These are phyloP conservation scores for Isabelozyma gotoi DNA, from an alignment of 805 yeast genomes.

Conservation along the genomic window DNA sequence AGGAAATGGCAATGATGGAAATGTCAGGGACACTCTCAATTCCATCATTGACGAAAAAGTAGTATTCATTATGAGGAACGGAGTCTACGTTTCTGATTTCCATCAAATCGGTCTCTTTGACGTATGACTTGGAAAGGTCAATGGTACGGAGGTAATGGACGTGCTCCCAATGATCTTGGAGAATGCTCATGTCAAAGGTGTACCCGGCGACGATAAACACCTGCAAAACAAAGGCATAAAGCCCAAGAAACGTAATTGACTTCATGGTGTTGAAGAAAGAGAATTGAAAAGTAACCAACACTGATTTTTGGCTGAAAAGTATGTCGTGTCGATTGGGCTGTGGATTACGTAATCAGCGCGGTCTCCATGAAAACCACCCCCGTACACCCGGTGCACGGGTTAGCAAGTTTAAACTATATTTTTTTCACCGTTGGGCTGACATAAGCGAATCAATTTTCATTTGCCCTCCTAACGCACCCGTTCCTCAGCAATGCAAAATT, in stretches of 20 bases:
- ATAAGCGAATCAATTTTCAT: background rate
- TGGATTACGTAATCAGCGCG: no score
- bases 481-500: background rate
- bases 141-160: conserved; percentile 51
- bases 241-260: background rate
- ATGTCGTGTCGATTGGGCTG: conserved; percentile 3
- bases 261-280: background rate
- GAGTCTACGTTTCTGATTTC: conserved; percentile 57
- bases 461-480: background rate
- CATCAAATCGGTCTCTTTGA: conserved; percentile 58
- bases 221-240: background rate
- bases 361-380: no score
- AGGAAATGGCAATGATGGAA: conserved; percentile 42
- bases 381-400: background rate
- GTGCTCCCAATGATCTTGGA: conserved; percentile 50
- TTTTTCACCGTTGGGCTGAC: background rate
- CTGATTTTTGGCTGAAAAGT: background rate
- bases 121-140: conserved; percentile 67
- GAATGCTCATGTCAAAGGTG: background rate
- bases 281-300: background rate
- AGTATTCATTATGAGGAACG: conserved; percentile 56
- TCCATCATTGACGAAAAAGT: conserved; percentile 55
- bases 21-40: conserved; percentile 39
- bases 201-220: background rate
- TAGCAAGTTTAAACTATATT: background rate